Conservation (phyloP, 805 yeast genomes). For the Metschnikowia proteae region DNA sequence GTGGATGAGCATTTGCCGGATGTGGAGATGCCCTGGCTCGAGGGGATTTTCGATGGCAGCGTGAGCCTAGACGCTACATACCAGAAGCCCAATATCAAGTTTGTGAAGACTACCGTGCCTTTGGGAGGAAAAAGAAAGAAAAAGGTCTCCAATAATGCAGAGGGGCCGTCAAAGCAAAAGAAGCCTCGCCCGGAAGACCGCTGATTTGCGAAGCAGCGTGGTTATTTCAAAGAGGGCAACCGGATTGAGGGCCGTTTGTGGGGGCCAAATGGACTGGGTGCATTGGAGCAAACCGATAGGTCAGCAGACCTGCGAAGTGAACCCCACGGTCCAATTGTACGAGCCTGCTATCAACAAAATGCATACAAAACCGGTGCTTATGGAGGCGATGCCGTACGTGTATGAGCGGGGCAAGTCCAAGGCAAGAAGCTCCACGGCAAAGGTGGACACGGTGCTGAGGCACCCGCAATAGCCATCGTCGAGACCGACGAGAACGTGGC, state of each 20-base stretch:
- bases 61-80: neutral
- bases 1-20: slow-evolving; percentile 30
- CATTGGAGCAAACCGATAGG: no score
- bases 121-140: slow-evolving; percentile 6
- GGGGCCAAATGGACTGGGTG: no score
- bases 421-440: slow-evolving; percentile 58
- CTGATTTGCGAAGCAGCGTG: no score
- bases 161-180: neutral
- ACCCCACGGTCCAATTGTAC: slow-evolving; percentile 64
- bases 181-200: neutral
- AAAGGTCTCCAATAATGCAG: neutral
- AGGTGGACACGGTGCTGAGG: slow-evolving; percentile 73
- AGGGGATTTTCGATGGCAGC: slow-evolving; percentile 23
- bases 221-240: no score
- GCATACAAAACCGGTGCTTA: slow-evolving; percentile 45
- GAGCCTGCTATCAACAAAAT: slow-evolving; percentile 64
- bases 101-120: slow-evolving; percentile 14
- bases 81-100: slow-evolving; percentile 13
- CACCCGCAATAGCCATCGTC: slow-evolving; percentile 69
- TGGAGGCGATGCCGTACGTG: slow-evolving; percentile 48
- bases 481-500: slow-evolving; percentile 54
- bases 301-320: slow-evolving; percentile 22
- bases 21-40: slow-evolving; percentile 46
- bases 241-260: no score
- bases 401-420: slow-evolving; percentile 35